phyloP scores from a whole-genome alignment of 768 basidiomycete genomes.

The Tulasnella sp. region DNA sequence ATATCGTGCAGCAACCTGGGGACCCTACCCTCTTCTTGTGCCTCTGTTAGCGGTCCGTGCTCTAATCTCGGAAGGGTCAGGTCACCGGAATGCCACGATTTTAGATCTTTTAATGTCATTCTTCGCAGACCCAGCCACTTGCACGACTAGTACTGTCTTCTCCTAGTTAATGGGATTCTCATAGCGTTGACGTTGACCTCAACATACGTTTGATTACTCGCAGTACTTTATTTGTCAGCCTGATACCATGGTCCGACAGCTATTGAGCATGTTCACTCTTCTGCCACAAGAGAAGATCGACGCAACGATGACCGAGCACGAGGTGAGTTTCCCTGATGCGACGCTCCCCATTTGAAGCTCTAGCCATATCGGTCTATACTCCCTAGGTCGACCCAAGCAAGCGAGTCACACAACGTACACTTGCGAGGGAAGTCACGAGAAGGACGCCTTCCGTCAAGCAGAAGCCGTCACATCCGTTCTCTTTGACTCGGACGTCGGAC shows the following conservation, averaged over 20 bases:
- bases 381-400: constrained; percentile 38
- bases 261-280: constrained; percentile 80
- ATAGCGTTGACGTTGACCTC: not conserved
- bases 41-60: too few relatives aligned
- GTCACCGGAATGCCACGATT: too few relatives aligned
- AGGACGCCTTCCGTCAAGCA: constrained; percentile 42
- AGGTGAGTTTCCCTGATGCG: constrained; percentile 40
- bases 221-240: constrained; percentile 86
- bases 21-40: too few relatives aligned
- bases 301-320: constrained; percentile 54
- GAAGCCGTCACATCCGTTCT: constrained; percentile 46
- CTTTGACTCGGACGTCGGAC: constrained; percentile 41
- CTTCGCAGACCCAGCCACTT: too few relatives aligned
- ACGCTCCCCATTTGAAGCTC: not conserved
- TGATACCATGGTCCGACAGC: constrained; percentile 74
- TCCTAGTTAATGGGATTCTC: too few relatives aligned
- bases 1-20: too few relatives aligned
- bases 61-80: too few relatives aligned
- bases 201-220: not conserved
- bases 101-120: too few relatives aligned
- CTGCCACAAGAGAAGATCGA: constrained; percentile 57
- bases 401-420: constrained; percentile 47
- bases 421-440: constrained; percentile 61
- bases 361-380: not conserved
- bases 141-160: too few relatives aligned